Evolutionary conservation across 441 rosid species (phyloP).

Genomic region (Monsonia emarginata): DNA sequence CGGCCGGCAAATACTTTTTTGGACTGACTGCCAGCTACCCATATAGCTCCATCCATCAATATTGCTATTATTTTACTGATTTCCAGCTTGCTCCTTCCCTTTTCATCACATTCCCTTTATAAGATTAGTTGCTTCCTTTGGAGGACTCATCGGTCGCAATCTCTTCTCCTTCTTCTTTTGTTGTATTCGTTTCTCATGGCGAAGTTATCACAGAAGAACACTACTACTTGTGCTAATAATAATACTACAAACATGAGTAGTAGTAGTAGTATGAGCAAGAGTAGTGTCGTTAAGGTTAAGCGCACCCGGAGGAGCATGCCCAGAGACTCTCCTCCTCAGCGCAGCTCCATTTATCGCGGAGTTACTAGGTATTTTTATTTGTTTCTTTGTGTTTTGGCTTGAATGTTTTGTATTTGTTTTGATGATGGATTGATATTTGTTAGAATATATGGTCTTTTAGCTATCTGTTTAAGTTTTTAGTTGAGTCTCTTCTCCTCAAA

Average conservation of each 20-base stretch:
- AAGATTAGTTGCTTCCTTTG: conserved; percentile 5
- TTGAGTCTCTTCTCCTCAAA: too few species aligned
- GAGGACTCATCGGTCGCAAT: conserved; percentile 24
- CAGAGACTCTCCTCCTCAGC: conserved; percentile 66
- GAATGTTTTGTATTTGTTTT: neutral
- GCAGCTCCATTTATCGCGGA: conserved; percentile 79
- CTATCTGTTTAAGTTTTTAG: too few species aligned
- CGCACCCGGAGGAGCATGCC: conserved; percentile 63
- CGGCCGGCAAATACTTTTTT: conserved; percentile 38
- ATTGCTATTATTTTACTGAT: neutral
- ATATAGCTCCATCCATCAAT: too few species aligned
- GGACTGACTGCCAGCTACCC: conserved; percentile 22
- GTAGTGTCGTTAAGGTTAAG: conserved; percentile 37
- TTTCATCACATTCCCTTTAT: conserved; percentile 7
- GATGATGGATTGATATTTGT: too few species aligned
- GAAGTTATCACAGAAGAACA: conserved; percentile 31
- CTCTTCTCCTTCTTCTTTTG: neutral
- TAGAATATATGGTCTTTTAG: too few species aligned
- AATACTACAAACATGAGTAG: neutral
- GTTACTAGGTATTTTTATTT: conserved; percentile 48
- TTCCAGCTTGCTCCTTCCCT: conserved; percentile 17
- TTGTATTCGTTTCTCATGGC: too few species aligned
- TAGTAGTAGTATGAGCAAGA: too few species aligned
- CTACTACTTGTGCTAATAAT: conserved; percentile 11
- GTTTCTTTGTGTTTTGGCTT: neutral